These are phyloP conservation scores for Wickerhamomyces xylosicus DNA, from an alignment of 805 yeast species.

Conservation along the genomic window DNA sequence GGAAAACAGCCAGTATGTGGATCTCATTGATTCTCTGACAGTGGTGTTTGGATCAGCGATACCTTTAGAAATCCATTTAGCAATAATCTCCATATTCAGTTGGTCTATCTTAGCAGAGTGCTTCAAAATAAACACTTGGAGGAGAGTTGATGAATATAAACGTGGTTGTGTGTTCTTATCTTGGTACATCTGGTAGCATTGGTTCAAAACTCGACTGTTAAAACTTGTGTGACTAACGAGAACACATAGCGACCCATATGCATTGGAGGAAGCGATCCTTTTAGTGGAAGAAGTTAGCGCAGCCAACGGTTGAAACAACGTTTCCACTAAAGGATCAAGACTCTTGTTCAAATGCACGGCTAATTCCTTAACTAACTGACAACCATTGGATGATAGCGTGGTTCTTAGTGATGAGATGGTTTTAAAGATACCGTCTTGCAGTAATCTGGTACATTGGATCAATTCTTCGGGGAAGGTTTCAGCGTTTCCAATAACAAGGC, in stretches of 20 bases:
- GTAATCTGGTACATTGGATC: constrained; percentile 20
- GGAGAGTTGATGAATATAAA: constrained; percentile 58
- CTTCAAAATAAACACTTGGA: constrained; percentile 48
- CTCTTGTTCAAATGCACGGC: constrained; percentile 16
- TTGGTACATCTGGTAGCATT: constrained; percentile 37
- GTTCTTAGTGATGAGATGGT: constrained; percentile 72
- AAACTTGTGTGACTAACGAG: constrained; percentile 47
- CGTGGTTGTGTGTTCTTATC: constrained; percentile 72
- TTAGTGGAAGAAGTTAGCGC: constrained; percentile 28
- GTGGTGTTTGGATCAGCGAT: constrained; percentile 71
- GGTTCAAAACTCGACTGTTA: constrained; percentile 38
- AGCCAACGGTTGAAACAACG: constrained; percentile 22
- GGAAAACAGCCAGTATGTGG: constrained; percentile 62
- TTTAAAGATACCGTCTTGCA: constrained; percentile 55
- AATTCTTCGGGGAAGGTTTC: constrained; percentile 29
- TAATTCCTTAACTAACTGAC: constrained; percentile 67
- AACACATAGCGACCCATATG: constrained; percentile 31
- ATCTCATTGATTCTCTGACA: constrained; percentile 68
- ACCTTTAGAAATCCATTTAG: constrained; percentile 44
- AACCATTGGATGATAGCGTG: constrained; percentile 65
- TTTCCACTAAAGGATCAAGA: constrained; percentile 24
- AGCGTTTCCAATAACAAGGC: constrained; percentile 50
- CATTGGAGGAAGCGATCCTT: constrained; percentile 24
- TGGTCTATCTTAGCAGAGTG: constrained; percentile 28
- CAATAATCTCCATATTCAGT: constrained; percentile 31